phyloP scores from a whole-genome alignment of 1,284 basidiomycete species.

The Pascua sp. region DNA sequence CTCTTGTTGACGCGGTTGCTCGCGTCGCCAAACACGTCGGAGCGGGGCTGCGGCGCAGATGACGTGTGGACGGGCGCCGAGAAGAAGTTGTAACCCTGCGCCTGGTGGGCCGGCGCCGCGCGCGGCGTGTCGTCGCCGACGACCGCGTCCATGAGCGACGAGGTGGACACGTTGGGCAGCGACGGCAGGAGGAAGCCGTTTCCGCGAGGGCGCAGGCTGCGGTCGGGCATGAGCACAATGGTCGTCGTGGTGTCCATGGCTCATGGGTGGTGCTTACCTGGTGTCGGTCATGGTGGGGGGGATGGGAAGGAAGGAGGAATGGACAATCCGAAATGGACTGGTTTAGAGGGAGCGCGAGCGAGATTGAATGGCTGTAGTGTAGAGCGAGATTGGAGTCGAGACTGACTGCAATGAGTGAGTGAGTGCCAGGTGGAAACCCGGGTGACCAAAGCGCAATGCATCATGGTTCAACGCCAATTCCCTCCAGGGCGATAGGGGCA shows the following conservation, averaged over 20 bases:
- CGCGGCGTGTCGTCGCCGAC: constrained; percentile 21
- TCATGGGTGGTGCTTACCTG: neutral
- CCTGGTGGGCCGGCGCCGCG: constrained; percentile 1
- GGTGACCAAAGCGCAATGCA: too few species aligned
- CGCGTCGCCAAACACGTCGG: constrained; percentile 4
- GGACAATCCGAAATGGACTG: neutral
- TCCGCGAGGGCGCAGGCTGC: neutral
- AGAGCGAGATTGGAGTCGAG: neutral
- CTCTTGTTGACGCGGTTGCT: constrained; percentile 15
- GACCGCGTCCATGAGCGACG: constrained; percentile 40
- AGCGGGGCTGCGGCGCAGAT: neutral
- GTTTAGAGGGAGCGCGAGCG: too few species aligned
- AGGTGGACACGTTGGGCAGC: constrained; percentile 26
- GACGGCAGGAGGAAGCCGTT: constrained; percentile 13
- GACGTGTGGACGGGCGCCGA: neutral
- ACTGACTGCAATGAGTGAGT: neutral
- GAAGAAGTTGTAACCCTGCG: neutral
- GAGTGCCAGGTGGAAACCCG: neutral
- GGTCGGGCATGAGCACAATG: neutral
- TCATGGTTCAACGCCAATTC: too few species aligned
- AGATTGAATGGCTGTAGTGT: too few species aligned
- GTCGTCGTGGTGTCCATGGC: neutral
- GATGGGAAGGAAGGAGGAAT: neutral
- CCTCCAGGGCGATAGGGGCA: too few species aligned
- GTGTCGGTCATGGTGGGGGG: constrained; percentile 1